These are phyloP conservation scores for Hypoxylon cercidicola DNA, from an alignment of 495 filamentous ascomycete genomes.

Conservation along the genomic window DNA sequence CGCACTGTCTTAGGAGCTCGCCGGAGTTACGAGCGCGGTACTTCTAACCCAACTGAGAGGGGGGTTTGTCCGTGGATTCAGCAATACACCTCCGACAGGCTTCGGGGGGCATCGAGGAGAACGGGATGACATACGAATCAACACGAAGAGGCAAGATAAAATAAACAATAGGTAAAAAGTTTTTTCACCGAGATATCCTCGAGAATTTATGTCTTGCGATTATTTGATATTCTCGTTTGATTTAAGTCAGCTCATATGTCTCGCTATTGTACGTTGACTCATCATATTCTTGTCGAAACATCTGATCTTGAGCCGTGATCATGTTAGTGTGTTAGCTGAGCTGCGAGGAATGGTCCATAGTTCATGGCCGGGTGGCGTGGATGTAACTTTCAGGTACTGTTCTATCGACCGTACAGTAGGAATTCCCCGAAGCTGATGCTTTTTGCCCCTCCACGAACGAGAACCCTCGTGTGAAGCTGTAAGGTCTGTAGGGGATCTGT, in stretches of 20 bases:
- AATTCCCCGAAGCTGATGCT: conserved; percentile 31
- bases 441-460: conserved; percentile 32
- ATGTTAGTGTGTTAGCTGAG: conserved; percentile 11
- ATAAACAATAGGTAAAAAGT: conserved; percentile 3
- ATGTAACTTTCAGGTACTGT: conserved; percentile 37
- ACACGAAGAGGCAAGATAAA: conserved; percentile 3
- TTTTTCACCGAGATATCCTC: conserved; percentile 26
- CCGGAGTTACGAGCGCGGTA: conserved; percentile 34
- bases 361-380: conserved; percentile 26
- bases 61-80: conserved; percentile 26
- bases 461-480: too few species aligned
- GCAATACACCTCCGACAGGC: not conserved
- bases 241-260: conserved; percentile 33
- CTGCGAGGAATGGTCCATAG: not conserved
- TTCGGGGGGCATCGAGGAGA: too few species aligned
- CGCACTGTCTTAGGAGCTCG: conserved; percentile 39
- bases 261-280: conserved; percentile 21
- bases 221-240: conserved; percentile 38
- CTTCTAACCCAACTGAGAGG: conserved; percentile 10
- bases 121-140: not conserved
- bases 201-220: conserved; percentile 32
- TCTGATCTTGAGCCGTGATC: conserved; percentile 32
- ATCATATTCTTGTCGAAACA: conserved; percentile 28
- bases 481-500: too few species aligned
- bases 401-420: conserved; percentile 38